These are phyloP conservation scores for Metschnikowia orientalis DNA, from an alignment of 805 yeast species.

Conservation along the genomic window DNA sequence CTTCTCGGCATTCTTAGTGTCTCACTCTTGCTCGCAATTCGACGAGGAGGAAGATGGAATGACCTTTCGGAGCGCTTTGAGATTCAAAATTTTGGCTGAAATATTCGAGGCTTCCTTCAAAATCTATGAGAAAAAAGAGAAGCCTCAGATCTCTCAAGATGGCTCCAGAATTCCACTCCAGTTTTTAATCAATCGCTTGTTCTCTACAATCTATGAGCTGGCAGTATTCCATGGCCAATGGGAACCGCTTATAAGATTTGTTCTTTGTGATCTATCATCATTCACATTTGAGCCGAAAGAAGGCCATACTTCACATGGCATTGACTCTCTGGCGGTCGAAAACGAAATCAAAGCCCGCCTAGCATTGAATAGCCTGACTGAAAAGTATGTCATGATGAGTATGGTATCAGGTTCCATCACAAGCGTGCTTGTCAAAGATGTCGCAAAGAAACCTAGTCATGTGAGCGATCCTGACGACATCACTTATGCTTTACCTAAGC, in stretches of 20 bases:
- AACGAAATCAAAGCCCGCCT: conserved; percentile 28
- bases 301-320: conserved; percentile 13
- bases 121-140: conserved; percentile 5
- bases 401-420: conserved; percentile 40
- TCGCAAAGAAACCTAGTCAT: conserved; percentile 15
- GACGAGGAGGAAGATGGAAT: conserved; percentile 21
- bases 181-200: conserved; percentile 17
- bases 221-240: conserved; percentile 29
- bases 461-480: conserved; percentile 15
- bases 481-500: conserved; percentile 17
- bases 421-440: conserved; percentile 25
- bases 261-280: conserved; percentile 43
- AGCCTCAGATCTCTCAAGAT: conserved; percentile 1
- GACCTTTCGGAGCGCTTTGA: conserved; percentile 20
- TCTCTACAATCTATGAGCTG: conserved; percentile 30
- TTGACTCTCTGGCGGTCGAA: conserved; percentile 16
- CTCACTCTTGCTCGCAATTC: conserved; percentile 23
- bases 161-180: conserved; percentile 2
- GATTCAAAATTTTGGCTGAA: conserved; percentile 18
- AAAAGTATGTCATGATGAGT: conserved; percentile 26
- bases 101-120: conserved; percentile 13
- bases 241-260: conserved; percentile 40
- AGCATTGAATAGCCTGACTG: conserved; percentile 22
- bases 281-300: conserved; percentile 18
- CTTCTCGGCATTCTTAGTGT: conserved; percentile 27